A percentile compares a stretch with the other conserved stretches of the same genome.
Evolutionary conservation across 352 stramenopile genomes (phyloP).

Genomic region (Vaucheria bursata): DNA sequence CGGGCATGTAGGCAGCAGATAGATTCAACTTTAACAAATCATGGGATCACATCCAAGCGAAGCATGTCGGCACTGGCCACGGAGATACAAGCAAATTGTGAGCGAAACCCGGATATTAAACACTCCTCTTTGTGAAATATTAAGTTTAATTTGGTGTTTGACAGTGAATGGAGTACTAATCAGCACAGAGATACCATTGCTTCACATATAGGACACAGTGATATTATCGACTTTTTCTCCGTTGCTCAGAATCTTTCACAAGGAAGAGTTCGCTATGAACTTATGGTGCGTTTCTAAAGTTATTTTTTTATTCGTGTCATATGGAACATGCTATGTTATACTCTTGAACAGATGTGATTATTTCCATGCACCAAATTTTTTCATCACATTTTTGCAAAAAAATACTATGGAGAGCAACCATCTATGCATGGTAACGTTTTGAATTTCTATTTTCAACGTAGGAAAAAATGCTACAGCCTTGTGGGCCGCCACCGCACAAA

Average conservation of each 20-base stretch:
- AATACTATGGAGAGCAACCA: no score
- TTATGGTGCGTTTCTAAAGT: slow-evolving; percentile 53
- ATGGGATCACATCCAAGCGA: slow-evolving; percentile 63
- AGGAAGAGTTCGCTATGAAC: slow-evolving; percentile 74
- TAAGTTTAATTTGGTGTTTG: not conserved
- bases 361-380: not conserved
- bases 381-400: slow-evolving; percentile 14
- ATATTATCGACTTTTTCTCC: slow-evolving; percentile 94
- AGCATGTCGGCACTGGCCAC: slow-evolving; percentile 87
- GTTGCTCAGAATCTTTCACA: slow-evolving; percentile 93
- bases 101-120: slow-evolving; percentile 38
- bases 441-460: no score
- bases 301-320: no score
- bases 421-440: no score
- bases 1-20: slow-evolving; percentile 43
- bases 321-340: no score
- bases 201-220: slow-evolving; percentile 89
- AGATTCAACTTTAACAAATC: slow-evolving; percentile 49
- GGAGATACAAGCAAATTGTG: slow-evolving; percentile 87
- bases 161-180: slow-evolving; percentile 92
- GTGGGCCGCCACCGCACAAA: slow-evolving; percentile 57
- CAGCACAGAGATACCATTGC: slow-evolving; percentile 95
- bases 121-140: slow-evolving; percentile 1
- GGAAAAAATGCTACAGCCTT: slow-evolving; percentile 77
- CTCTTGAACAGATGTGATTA: not conserved